phyloP scores from a whole-genome alignment of 768 basidiomycete genomes.

The Boletellus sp. region DNA sequence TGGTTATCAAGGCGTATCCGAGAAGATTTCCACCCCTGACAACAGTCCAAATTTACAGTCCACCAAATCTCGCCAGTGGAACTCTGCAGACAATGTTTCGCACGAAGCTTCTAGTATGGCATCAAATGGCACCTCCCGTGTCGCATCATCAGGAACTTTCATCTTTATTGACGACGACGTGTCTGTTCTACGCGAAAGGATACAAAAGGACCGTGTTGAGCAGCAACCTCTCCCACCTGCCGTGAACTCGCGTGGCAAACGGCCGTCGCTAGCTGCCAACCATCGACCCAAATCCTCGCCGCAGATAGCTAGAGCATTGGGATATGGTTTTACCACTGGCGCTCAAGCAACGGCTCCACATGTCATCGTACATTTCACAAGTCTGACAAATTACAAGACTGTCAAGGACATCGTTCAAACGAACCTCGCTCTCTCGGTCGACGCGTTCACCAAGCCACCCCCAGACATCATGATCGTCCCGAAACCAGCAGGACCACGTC shows the following conservation, averaged over 20 bases:
- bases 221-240: constrained; percentile 36
- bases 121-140: constrained; percentile 24
- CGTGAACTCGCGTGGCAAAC: constrained; percentile 47
- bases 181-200: constrained; percentile 66
- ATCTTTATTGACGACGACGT: constrained; percentile 94
- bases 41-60: constrained; percentile 6
- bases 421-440: constrained; percentile 40
- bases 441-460: constrained; percentile 43
- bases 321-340: constrained; percentile 30
- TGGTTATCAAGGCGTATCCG: constrained; percentile 19
- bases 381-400: constrained; percentile 81
- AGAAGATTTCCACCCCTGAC: constrained; percentile 12
- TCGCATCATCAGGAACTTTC: constrained; percentile 47
- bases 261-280: constrained; percentile 62
- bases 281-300: constrained; percentile 81
- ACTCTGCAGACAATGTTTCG: constrained; percentile 9
- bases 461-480: constrained; percentile 97
- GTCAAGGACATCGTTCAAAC: constrained; percentile 84
- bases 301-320: constrained; percentile 61
- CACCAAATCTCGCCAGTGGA: constrained; percentile 24
- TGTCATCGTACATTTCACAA: constrained; percentile 83
- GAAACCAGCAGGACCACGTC: constrained; percentile 93
- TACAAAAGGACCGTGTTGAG: constrained; percentile 64
- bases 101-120: constrained; percentile 19
- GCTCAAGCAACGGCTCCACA: constrained; percentile 32